A percentile compares a stretch with the other conserved stretches of the same genome.
Conservation (phyloP, 2,329 filamentous ascomycete species). For the Furcasterigmium sp. region DNA sequence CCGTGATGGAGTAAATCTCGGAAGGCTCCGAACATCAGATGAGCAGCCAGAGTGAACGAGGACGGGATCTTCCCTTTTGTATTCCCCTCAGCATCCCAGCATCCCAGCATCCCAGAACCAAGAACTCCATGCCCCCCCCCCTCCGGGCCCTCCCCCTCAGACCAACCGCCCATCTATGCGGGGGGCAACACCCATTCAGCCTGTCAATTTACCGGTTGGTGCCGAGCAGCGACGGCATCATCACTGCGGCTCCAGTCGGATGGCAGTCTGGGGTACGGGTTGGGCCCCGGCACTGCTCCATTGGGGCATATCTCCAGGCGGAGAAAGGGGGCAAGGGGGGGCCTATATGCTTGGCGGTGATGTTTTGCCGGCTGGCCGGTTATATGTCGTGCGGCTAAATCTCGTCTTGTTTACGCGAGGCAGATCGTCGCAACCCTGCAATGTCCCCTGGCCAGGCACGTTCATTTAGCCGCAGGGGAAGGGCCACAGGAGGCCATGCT, state of each 20-base stretch:
- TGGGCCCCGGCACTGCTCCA: neutral
- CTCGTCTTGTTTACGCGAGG: neutral
- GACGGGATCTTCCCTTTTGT: no score
- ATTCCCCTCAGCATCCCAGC: no score
- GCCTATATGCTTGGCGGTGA: neutral
- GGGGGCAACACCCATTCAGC: neutral
- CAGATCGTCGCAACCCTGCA: neutral
- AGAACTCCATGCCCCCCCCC: no score
- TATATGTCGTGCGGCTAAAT: neutral
- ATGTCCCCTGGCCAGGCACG: neutral
- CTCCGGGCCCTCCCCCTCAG: neutral
- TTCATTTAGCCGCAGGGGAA: neutral
- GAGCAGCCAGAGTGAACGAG: no score
- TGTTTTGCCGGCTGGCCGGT: neutral
- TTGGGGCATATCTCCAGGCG: neutral
- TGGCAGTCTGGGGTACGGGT: neutral
- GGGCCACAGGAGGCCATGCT: neutral
- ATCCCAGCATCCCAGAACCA: no score
- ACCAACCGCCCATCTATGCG: neutral
- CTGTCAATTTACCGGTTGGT: conserved; percentile 1
- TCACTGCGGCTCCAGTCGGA: neutral
- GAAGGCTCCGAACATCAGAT: no score
- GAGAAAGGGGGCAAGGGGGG: neutral
- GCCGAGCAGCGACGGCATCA: neutral
- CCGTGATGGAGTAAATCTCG: no score